A percentile compares a stretch with the other conserved stretches of the same genome.
Conservation (phyloP, 306 rosid genomes). For the Acacia crassicarpa region DNA sequence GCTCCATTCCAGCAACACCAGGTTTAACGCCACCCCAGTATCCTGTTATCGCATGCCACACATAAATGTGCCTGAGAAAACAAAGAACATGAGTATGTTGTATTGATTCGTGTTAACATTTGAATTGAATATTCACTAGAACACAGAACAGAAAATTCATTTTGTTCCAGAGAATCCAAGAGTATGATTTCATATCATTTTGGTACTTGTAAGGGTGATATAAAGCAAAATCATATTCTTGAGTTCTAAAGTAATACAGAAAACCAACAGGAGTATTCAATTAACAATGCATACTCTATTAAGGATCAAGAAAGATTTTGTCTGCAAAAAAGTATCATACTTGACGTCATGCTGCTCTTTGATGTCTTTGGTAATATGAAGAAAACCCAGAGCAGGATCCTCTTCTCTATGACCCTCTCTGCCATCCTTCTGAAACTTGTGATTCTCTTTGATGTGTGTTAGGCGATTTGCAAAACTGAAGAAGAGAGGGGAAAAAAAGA, state of each 20-base stretch:
- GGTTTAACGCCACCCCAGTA: constrained; percentile 95
- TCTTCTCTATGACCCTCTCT: constrained; percentile 66
- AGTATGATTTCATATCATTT: not conserved
- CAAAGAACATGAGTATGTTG: constrained; percentile 19
- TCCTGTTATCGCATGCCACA: constrained; percentile 94
- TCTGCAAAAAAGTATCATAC: constrained; percentile 33
- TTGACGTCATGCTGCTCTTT: constrained; percentile 53
- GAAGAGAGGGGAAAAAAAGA: not conserved
- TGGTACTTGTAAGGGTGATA: not conserved
- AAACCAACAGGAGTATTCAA: not conserved
- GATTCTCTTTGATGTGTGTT: constrained; percentile 74
- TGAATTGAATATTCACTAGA: not conserved
- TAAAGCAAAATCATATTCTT: not conserved
- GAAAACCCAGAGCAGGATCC: constrained; percentile 69
- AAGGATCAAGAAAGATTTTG: not conserved
- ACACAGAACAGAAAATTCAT: not conserved
- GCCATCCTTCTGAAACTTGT: constrained; percentile 86
- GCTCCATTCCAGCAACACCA: constrained; percentile 66
- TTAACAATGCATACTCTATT: not conserved
- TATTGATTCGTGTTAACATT: not conserved
- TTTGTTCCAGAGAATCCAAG: not conserved
- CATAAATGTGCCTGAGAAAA: constrained; percentile 60
- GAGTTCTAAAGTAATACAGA: not conserved
- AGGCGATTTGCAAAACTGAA: constrained; percentile 81
- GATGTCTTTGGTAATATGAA: constrained; percentile 62